phyloP scores from a whole-genome alignment of 495 filamentous ascomycete species.

The Coniosporium apollinis region DNA sequence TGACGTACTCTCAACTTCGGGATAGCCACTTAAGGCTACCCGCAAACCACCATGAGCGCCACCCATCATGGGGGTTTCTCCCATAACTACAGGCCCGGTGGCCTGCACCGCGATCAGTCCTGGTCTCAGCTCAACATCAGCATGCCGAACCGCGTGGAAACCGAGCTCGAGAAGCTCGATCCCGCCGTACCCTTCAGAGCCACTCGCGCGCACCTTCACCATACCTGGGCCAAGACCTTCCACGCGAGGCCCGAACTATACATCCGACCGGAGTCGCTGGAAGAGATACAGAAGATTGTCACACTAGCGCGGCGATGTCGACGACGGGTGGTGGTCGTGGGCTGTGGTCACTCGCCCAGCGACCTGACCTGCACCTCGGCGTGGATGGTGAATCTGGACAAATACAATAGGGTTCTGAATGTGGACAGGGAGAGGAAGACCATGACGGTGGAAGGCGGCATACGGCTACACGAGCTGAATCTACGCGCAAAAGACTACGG shows the following conservation, averaged over 20 bases:
- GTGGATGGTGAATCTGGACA: conserved; percentile 89
- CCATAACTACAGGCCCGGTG: too few species aligned
- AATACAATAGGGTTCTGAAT: conserved; percentile 52
- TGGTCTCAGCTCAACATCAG: too few species aligned
- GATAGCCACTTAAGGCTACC: too few species aligned
- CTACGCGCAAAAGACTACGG: conserved; percentile 51
- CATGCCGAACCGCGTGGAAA: conserved; percentile 33
- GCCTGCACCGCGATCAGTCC: too few species aligned
- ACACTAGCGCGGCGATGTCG: conserved; percentile 66
- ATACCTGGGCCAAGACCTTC: conserved; percentile 95
- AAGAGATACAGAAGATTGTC: conserved; percentile 70
- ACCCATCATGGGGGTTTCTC: too few species aligned
- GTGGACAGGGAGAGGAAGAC: conserved; percentile 45
- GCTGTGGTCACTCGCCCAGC: conserved; percentile 80
- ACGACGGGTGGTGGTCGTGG: conserved; percentile 61
- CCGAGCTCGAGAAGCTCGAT: conserved; percentile 39
- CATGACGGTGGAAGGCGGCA: conserved; percentile 71
- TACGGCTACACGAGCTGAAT: conserved; percentile 56
- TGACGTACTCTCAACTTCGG: too few species aligned
- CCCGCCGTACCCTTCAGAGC: conserved; percentile 60
- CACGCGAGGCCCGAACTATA: conserved; percentile 76
- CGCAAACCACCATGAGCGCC: too few species aligned
- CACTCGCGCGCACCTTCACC: conserved; percentile 51
- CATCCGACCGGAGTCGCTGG: conserved; percentile 58
- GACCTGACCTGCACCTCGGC: conserved; percentile 85